Evolutionary conservation across 2,329 filamentous ascomycete genomes (phyloP), one percentile per base, ranked within the genome.

Genomic region (Pseudogymnoascus sp.): DNA sequence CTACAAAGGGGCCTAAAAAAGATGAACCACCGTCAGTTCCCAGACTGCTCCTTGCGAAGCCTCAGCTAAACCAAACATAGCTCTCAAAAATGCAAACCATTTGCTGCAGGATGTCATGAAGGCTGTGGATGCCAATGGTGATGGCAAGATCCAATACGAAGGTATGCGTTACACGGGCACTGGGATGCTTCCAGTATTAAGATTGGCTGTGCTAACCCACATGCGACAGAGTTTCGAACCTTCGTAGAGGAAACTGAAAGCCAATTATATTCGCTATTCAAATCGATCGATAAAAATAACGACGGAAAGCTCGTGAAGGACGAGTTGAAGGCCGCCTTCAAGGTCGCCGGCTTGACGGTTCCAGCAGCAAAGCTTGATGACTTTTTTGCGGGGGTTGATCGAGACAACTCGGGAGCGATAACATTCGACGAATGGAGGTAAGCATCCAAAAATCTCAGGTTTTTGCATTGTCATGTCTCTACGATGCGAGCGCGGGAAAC

Each of bases 341-440:
- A 86, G 63, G 82, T 81, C 59, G 88, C 90, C 38, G 92, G 92
- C 35, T 80, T 99, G 58, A 82, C 85, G 7, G 87, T 97, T 11
- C 88, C 92, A 20, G 86, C 80, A 67, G 83, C 86, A 60, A 89
- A 91, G 70, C 78, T 99, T 50, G 84, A 90, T 65, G 83, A 86
- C 65, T 97, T 99, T 77, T 97, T 99, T 72, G 78, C 83, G 65
- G 88, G 96, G 72, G 88, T 99, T 69, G 94, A 99, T 73, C 82
- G 84, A 71, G 93, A 99, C 76, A 84, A 87, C 67, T 85, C 78
- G 68, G 72, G 71, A 2, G 78, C 80, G 65, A 96, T 97, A 68
- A 92, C 82, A 65, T 97, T 96, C 75, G 86, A 91, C 67, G 94
- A 99, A 81, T 97, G 94, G 94, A 87, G 93, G 93, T 97, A 85